These are phyloP conservation scores for Aspergillus sergii DNA, from an alignment of 2,329 filamentous ascomycete genomes.

Conservation along the genomic window DNA sequence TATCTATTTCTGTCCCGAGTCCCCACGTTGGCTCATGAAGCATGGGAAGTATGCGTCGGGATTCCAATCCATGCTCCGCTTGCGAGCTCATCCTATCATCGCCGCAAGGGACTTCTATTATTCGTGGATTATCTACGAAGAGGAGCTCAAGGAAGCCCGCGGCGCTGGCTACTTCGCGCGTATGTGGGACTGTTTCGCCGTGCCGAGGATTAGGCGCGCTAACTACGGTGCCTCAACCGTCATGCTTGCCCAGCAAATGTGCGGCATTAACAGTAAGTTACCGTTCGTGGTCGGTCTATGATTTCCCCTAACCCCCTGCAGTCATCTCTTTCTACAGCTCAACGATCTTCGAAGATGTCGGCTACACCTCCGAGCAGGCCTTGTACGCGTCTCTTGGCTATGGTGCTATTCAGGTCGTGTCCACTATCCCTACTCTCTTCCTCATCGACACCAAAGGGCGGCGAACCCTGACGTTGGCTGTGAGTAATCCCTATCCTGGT, in stretches of 20 bases:
- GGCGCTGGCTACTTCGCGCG: slow-evolving; percentile 61
- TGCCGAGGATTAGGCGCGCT: slow-evolving; percentile 56
- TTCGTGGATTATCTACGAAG: slow-evolving; percentile 54
- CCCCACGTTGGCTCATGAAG: slow-evolving; percentile 32
- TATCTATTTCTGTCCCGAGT: slow-evolving; percentile 31
- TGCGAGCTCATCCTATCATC: slow-evolving; percentile 27
- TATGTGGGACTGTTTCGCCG: slow-evolving; percentile 54
- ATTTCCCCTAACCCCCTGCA: slow-evolving; percentile 29
- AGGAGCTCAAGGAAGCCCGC: slow-evolving; percentile 44
- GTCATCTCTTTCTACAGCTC: slow-evolving; percentile 72
- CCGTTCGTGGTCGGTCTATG: slow-evolving; percentile 37
- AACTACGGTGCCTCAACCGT: slow-evolving; percentile 74
- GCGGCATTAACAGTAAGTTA: slow-evolving; percentile 48
- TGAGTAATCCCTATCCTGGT: slow-evolving; percentile 9
- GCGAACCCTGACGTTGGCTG: slow-evolving; percentile 49
- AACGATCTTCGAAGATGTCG: slow-evolving; percentile 57
- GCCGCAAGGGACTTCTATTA: slow-evolving; percentile 65
- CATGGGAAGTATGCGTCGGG: slow-evolving; percentile 16
- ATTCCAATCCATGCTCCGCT: slow-evolving; percentile 20
- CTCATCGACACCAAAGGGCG: slow-evolving; percentile 69
- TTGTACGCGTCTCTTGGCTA: slow-evolving; percentile 65
- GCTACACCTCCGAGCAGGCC: slow-evolving; percentile 57
- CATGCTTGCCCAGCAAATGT: slow-evolving; percentile 77
- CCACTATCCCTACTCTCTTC: slow-evolving; percentile 63
- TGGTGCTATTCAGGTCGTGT: slow-evolving; percentile 64